Evolutionary conservation across 31 red algal genomes (phyloP).

Genomic region (Asparagopsis taxiformis): DNA sequence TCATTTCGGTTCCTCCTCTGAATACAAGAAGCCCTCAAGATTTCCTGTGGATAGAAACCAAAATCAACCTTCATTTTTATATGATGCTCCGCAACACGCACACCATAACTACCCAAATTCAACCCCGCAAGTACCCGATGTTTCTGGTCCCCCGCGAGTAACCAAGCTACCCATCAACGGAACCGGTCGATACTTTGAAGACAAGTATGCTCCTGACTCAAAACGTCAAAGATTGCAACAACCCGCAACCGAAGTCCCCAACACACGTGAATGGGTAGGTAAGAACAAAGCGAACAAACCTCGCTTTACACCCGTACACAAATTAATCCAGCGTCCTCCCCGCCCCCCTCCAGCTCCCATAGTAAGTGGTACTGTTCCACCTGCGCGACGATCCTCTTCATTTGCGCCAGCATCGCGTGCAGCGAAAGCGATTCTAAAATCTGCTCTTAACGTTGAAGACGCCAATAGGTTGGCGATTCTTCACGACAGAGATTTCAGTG

Average conservation of each 20-base stretch:
- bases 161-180: neutral
- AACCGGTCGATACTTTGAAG: neutral
- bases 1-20: neutral
- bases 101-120: neutral
- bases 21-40: neutral
- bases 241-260: neutral
- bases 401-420: neutral
- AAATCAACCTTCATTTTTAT: neutral
- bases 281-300: neutral
- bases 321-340: neutral
- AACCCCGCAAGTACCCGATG: neutral
- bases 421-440: neutral
- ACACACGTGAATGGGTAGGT: neutral
- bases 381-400: neutral
- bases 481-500: constrained; percentile 44
- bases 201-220: neutral
- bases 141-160: neutral
- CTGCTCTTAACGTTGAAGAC: neutral
- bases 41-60: neutral
- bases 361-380: neutral
- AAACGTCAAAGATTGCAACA: neutral
- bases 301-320: neutral
- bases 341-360: neutral
- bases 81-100: neutral
- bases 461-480: neutral